A percentile compares a stretch with the other conserved stretches of the same genome.
Evolutionary conservation across 2,329 filamentous ascomycete species (phyloP).

Genomic region (Teratosphaeriaceae sp.): DNA sequence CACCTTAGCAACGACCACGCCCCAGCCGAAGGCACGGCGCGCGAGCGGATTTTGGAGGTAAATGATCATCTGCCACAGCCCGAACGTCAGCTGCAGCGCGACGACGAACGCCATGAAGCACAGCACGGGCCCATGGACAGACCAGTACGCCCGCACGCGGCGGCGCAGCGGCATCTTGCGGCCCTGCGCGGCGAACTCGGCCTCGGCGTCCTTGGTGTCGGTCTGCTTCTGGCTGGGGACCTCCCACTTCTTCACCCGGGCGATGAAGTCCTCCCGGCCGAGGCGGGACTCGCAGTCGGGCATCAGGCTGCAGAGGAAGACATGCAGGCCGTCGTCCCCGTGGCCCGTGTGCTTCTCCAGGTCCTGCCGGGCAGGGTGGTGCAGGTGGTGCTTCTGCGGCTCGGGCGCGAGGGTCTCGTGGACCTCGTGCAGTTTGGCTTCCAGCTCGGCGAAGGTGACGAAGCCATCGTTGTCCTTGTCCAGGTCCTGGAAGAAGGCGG

Average conservation of each 20-base stretch:
- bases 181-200: slow-evolving; percentile 36
- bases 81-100: slow-evolving; percentile 44
- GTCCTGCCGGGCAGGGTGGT: slow-evolving; percentile 26
- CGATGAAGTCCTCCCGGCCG: slow-evolving; percentile 41
- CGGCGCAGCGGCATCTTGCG: slow-evolving; percentile 39
- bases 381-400: slow-evolving; percentile 40
- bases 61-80: slow-evolving; percentile 49
- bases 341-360: slow-evolving; percentile 23
- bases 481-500: slow-evolving; percentile 47
- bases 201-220: slow-evolving; percentile 41
- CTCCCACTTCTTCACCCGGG: slow-evolving; percentile 54
- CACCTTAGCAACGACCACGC: slow-evolving; percentile 50
- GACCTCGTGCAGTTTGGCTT: slow-evolving; percentile 47
- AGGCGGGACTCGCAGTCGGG: slow-evolving; percentile 35
- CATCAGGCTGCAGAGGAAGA: slow-evolving; percentile 48
- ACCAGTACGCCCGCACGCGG: slow-evolving; percentile 47
- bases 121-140: slow-evolving; percentile 48
- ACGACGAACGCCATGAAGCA: slow-evolving; percentile 45
- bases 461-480: slow-evolving; percentile 47
- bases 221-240: slow-evolving; percentile 54
- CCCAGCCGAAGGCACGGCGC: slow-evolving; percentile 49
- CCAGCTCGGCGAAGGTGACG: slow-evolving; percentile 48
- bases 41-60: slow-evolving; percentile 42
- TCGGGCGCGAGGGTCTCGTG: slow-evolving; percentile 46
- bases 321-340: slow-evolving; percentile 37